Evolutionary conservation across 805 yeast genomes (phyloP).

Genomic region (Wickerhamomyces chaumierensis): DNA sequence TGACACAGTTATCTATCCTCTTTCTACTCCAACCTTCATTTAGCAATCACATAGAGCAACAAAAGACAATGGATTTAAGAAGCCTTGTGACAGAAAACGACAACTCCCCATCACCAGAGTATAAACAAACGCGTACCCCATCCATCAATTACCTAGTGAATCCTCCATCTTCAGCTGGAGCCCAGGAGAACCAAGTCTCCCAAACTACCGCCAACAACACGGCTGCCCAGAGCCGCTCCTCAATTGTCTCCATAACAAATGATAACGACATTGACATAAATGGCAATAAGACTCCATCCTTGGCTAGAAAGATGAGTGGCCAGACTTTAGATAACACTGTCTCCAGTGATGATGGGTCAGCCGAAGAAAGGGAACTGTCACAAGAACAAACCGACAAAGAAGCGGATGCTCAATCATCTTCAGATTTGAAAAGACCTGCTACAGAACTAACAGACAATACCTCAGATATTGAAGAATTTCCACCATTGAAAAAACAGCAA

Average conservation of each 20-base stretch:
- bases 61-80: too few relatives aligned
- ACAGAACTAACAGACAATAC: too few relatives aligned
- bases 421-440: background rate
- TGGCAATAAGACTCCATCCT: constrained; percentile 28
- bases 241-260: constrained; percentile 26
- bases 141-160: background rate
- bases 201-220: background rate
- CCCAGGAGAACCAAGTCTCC: background rate
- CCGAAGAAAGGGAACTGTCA: constrained; percentile 3
- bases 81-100: too few relatives aligned
- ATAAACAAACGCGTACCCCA: too few relatives aligned
- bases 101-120: too few relatives aligned
- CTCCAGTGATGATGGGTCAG: constrained; percentile 18
- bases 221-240: background rate
- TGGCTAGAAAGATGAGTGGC: constrained; percentile 20
- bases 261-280: constrained; percentile 33
- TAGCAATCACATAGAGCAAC: too few relatives aligned
- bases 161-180: background rate
- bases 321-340: constrained; percentile 7
- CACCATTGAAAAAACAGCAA: background rate
- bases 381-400: constrained; percentile 6
- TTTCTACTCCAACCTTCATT: too few relatives aligned
- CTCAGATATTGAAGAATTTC: background rate
- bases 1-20: too few relatives aligned
- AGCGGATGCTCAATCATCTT: constrained; percentile 1